phyloP scores from a whole-genome alignment of 2,329 filamentous ascomycete species.

The Paramyrothecium sp. region DNA sequence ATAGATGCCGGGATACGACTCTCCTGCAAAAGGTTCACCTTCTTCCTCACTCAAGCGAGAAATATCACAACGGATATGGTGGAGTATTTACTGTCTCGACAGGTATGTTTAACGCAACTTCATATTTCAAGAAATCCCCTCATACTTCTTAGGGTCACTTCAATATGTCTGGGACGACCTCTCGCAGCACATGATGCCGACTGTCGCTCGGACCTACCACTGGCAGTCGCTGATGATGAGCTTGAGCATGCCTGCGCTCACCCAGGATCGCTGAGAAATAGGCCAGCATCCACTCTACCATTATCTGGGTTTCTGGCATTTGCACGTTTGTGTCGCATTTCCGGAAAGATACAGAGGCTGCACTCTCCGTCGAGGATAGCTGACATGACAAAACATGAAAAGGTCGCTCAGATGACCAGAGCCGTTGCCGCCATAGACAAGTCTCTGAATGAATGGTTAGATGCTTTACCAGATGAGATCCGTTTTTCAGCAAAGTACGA shows the following conservation, averaged over 20 bases:
- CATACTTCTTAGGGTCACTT: conserved; percentile 14
- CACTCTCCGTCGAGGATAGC: conserved; percentile 14
- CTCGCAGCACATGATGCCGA: conserved; percentile 22
- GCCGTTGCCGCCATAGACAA: conserved; percentile 1
- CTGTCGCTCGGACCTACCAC: conserved; percentile 23
- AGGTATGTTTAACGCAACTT: conserved; percentile 10
- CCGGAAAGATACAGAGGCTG: conserved; percentile 20
- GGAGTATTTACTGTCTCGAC: conserved; percentile 25
- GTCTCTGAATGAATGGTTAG: conserved; percentile 5
- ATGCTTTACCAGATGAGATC: conserved; percentile 15
- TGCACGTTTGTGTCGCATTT: conserved; percentile 21
- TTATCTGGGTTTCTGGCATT: conserved; percentile 24
- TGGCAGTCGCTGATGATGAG: conserved; percentile 21
- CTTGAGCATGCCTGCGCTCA: conserved; percentile 10
- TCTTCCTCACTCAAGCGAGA: conserved; percentile 8
- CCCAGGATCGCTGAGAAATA: not conserved
- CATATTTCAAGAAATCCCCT: not conserved
- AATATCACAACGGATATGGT: conserved; percentile 25
- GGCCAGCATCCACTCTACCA: conserved; percentile 4
- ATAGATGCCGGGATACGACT: not conserved
- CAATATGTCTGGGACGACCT: conserved; percentile 25
- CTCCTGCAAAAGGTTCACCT: conserved; percentile 1
- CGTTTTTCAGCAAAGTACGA: conserved; percentile 18
- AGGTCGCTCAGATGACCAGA: not conserved
- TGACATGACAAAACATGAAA: conserved; percentile 4